Percentiles rank a stretch among this genome's conserved stretches.
Evolutionary conservation across 768 basidiomycete genomes (phyloP).

Genomic region (Suillus subluteus): DNA sequence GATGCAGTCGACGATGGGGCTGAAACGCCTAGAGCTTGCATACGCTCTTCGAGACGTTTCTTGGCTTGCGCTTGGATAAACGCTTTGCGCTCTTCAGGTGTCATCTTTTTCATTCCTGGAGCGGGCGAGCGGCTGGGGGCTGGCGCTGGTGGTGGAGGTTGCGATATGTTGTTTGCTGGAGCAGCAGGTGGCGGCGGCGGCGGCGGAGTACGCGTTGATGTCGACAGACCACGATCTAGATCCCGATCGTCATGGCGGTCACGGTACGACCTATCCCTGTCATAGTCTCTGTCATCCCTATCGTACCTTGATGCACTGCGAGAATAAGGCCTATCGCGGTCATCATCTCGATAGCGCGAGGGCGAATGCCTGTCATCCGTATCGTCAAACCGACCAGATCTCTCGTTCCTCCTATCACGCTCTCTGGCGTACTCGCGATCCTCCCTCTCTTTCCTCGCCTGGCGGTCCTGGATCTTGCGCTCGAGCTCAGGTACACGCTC

Average conservation of each 20-base stretch:
- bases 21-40: conserved; percentile 80
- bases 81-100: conserved; percentile 79
- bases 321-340: conserved; percentile 58
- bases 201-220: conserved; percentile 46
- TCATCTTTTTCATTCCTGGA: conserved; percentile 74
- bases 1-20: conserved; percentile 39
- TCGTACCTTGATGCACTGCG: conserved; percentile 41
- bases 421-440: conserved; percentile 78
- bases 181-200: conserved; percentile 53
- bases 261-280: conserved; percentile 31
- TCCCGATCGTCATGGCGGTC: conserved; percentile 39
- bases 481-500: conserved; percentile 92
- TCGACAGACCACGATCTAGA: conserved; percentile 41
- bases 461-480: conserved; percentile 75
- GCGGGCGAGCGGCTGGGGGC: conserved; percentile 61
- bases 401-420: conserved; percentile 82
- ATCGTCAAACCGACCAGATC: conserved; percentile 71
- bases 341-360: conserved; percentile 42
- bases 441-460: conserved; percentile 76
- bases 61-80: conserved; percentile 81
- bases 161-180: conserved; percentile 40
- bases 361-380: conserved; percentile 38
- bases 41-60: conserved; percentile 81
- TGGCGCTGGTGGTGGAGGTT: conserved; percentile 55
- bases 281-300: conserved; percentile 42